Evolutionary conservation across 2,329 filamentous ascomycete species (phyloP).

Genomic region (Ascochyta clinopodiicola): DNA sequence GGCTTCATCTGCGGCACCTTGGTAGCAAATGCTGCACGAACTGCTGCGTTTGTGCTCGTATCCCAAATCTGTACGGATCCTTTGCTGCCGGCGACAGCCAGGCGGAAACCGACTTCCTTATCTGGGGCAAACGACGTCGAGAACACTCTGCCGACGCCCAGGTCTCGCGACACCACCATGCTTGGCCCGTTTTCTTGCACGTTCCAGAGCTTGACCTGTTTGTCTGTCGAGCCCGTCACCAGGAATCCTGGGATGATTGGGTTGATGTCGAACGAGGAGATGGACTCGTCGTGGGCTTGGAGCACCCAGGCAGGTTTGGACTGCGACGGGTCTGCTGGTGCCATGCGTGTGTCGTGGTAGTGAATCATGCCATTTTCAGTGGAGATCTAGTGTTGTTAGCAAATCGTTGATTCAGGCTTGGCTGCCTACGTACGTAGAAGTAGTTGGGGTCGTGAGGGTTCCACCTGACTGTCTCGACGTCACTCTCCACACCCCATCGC

Average conservation of each 20-base stretch:
- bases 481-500: slow-evolving; percentile 92
- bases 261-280: slow-evolving; percentile 94
- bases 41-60: slow-evolving; percentile 88
- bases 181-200: slow-evolving; percentile 79
- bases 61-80: slow-evolving; percentile 95
- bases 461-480: slow-evolving; percentile 92
- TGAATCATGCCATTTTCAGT: slow-evolving; percentile 92
- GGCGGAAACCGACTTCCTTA: slow-evolving; percentile 84
- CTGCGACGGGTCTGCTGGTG: slow-evolving; percentile 72
- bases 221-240: slow-evolving; percentile 91
- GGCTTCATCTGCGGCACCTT: slow-evolving; percentile 67
- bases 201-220: slow-evolving; percentile 97
- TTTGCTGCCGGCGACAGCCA: slow-evolving; percentile 94
- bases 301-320: slow-evolving; percentile 92
- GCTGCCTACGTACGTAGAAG: slow-evolving; percentile 73
- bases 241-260: slow-evolving; percentile 87
- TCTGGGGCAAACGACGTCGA: slow-evolving; percentile 90
- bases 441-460: slow-evolving; percentile 90
- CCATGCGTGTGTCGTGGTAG: slow-evolving; percentile 84
- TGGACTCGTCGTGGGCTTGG: slow-evolving; percentile 91
- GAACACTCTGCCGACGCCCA: slow-evolving; percentile 95
- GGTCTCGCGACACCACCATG: slow-evolving; percentile 88
- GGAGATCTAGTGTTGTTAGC: slow-evolving; percentile 57
- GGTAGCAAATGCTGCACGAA: slow-evolving; percentile 82
- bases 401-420: neutral